Evolutionary conservation across 2,329 filamentous ascomycete species (phyloP).

Genomic region (Cladosporium colombiae): DNA sequence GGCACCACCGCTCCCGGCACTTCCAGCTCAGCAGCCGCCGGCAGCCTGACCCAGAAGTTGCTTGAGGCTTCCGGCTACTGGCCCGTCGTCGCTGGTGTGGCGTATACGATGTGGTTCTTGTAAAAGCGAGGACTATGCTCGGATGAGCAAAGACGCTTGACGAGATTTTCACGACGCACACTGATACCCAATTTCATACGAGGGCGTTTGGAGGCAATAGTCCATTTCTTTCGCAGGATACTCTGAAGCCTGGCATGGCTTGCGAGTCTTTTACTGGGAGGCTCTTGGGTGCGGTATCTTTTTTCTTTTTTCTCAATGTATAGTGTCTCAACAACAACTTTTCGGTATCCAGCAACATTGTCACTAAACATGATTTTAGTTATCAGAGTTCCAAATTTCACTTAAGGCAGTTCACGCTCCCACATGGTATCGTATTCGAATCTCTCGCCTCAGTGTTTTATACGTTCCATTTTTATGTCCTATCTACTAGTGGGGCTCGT

Average conservation of each 20-base stretch:
- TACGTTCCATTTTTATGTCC: not conserved
- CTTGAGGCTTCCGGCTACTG: slow-evolving; percentile 42
- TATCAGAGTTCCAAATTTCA: too few relatives aligned
- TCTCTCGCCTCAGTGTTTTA: not conserved
- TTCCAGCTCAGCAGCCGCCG: slow-evolving; percentile 33
- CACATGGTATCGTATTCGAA: not conserved
- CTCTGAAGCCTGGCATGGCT: not conserved
- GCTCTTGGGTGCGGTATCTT: not conserved
- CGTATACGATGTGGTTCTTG: slow-evolving; percentile 38
- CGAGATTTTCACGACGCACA: not conserved
- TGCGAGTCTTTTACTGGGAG: not conserved
- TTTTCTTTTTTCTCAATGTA: not conserved
- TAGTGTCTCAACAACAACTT: not conserved
- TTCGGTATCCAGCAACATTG: not conserved
- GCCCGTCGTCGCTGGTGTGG: slow-evolving; percentile 41
- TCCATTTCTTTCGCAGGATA: not conserved
- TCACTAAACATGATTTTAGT: not conserved
- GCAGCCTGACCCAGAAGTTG: slow-evolving; percentile 23
- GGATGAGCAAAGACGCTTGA: not conserved
- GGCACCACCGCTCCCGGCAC: slow-evolving; percentile 45
- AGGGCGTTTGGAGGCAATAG: not conserved
- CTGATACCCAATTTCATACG: not conserved
- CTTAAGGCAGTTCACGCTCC: too few relatives aligned
- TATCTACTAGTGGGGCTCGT: not conserved
- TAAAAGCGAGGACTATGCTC: slow-evolving; percentile 17